Percentiles rank a stretch among this genome's conserved stretches.
phyloP scores from a whole-genome alignment of 2,329 filamentous ascomycete species.

The Xylaria sp. region DNA sequence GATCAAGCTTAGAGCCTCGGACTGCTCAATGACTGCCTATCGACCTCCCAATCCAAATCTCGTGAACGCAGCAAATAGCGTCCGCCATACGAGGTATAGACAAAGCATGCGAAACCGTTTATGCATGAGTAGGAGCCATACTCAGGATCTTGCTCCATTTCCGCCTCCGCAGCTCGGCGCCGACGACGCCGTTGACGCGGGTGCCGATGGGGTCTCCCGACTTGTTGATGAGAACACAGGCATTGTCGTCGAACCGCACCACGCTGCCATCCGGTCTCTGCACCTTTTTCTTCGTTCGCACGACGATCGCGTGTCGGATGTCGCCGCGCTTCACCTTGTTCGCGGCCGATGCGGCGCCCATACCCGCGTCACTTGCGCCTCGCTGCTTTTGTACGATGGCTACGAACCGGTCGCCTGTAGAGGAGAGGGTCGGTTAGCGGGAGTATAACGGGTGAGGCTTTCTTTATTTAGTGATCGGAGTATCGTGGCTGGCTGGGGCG shows the following conservation, averaged over 20 bases:
- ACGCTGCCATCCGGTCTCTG: slow-evolving; percentile 89
- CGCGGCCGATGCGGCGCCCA: slow-evolving; percentile 76
- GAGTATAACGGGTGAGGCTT: background rate
- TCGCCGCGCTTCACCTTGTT: slow-evolving; percentile 98
- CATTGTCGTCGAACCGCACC: slow-evolving; percentile 96
- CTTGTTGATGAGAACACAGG: slow-evolving; percentile 97
- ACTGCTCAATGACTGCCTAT: background rate
- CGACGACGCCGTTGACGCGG: slow-evolving; percentile 91
- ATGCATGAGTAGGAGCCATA: slow-evolving; percentile 80
- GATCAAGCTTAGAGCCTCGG: background rate
- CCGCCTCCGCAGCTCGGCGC: slow-evolving; percentile 86
- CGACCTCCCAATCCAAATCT: background rate
- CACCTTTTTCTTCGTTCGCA: slow-evolving; percentile 88
- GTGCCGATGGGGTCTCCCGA: slow-evolving; percentile 94
- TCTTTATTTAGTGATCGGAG: background rate
- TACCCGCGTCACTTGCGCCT: slow-evolving; percentile 76
- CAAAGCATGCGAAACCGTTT: slow-evolving; percentile 35
- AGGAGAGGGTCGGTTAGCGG: slow-evolving; percentile 9
- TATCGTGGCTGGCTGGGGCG: background rate
- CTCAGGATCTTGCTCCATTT: slow-evolving; percentile 99
- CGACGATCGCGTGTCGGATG: slow-evolving; percentile 94
- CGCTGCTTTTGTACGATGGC: slow-evolving; percentile 98
- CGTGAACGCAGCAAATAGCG: background rate
- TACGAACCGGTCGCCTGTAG: slow-evolving; percentile 90
- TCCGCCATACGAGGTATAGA: background rate